Evolutionary conservation across 1,139 yeast genomes (phyloP).

Genomic region (Kodamaea derodonti): DNA sequence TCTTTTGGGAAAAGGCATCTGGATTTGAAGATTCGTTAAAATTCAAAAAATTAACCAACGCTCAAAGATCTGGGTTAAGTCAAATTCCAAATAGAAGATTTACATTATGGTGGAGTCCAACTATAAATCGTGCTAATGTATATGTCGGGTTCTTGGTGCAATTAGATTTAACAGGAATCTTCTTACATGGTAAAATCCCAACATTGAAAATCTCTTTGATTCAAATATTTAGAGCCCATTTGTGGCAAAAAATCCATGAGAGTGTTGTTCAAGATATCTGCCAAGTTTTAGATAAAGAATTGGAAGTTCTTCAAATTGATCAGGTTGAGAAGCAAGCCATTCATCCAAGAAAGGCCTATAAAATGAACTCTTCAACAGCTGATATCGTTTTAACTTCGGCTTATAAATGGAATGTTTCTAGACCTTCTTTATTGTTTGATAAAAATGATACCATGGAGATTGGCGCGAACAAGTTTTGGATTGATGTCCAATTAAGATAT

Average conservation of each 20-base stretch:
- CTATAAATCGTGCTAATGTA: conserved; percentile 95
- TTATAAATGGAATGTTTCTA: conserved; percentile 79
- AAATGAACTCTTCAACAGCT: conserved; percentile 95
- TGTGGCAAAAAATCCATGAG: conserved; percentile 99
- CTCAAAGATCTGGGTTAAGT: conserved; percentile 94
- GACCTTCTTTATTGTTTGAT: conserved; percentile 75
- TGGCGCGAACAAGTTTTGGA: conserved; percentile 78
- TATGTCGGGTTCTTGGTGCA: conserved; percentile 97
- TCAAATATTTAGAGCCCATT: conserved; percentile 95
- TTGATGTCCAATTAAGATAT: conserved; percentile 90
- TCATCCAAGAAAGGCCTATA: conserved; percentile 95
- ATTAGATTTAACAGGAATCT: conserved; percentile 92
- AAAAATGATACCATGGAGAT: conserved; percentile 49
- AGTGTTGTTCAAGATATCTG: conserved; percentile 90
- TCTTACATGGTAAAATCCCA: conserved; percentile 96
- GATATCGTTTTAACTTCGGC: conserved; percentile 78
- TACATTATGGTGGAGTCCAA: conserved; percentile 99
- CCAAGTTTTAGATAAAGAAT: conserved; percentile 85
- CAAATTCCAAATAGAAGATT: conserved; percentile 97
- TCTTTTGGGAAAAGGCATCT: conserved; percentile 96
- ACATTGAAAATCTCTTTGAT: conserved; percentile 91
- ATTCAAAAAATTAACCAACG: conserved; percentile 91
- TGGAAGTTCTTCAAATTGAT: conserved; percentile 80
- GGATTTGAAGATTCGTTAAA: conserved; percentile 97
- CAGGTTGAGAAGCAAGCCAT: conserved; percentile 87